These are phyloP conservation scores for Acidiella bohemica DNA, from an alignment of 495 filamentous ascomycete genomes.

Conservation along the genomic window DNA sequence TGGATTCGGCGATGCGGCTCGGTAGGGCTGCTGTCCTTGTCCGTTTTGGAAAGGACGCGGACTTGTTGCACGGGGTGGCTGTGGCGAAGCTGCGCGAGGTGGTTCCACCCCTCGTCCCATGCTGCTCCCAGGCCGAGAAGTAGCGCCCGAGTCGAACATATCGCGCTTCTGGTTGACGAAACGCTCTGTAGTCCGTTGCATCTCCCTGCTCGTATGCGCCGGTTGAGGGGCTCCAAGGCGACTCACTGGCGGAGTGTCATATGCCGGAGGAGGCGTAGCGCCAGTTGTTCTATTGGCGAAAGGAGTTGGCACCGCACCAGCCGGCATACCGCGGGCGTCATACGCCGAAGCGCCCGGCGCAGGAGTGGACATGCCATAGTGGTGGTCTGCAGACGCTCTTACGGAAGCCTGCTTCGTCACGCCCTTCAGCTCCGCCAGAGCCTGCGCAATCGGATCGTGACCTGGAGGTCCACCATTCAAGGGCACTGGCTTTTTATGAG, in stretches of 20 bases:
- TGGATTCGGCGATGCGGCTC: slow-evolving; percentile 23
- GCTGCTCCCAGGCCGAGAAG: slow-evolving; percentile 8
- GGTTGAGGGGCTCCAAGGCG: slow-evolving; percentile 81
- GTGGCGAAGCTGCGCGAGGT: slow-evolving; percentile 14
- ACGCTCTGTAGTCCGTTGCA: slow-evolving; percentile 83
- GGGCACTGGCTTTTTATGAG: slow-evolving; percentile 37
- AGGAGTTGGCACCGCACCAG: slow-evolving; percentile 38
- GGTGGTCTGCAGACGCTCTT: slow-evolving; percentile 85
- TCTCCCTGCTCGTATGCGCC: slow-evolving; percentile 78
- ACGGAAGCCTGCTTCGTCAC: slow-evolving; percentile 59
- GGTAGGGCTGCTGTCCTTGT: slow-evolving; percentile 31
- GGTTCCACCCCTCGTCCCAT: slow-evolving; percentile 6
- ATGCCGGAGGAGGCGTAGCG: slow-evolving; percentile 68
- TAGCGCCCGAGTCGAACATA: slow-evolving; percentile 41
- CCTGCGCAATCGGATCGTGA: slow-evolving; percentile 79
- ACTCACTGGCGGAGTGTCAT: slow-evolving; percentile 51
- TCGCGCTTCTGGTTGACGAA: slow-evolving; percentile 71
- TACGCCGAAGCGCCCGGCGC: slow-evolving; percentile 35
- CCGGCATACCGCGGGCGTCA: slow-evolving; percentile 33
- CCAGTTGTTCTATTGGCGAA: slow-evolving; percentile 36
- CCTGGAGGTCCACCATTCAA: slow-evolving; percentile 39
- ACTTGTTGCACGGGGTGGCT: slow-evolving; percentile 23
- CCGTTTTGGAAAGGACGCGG: slow-evolving; percentile 30
- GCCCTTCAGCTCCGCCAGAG: slow-evolving; percentile 83
- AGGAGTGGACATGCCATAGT: slow-evolving; percentile 80